Evolutionary conservation across 2,329 filamentous ascomycete species (phyloP), one percentile per base, ranked within the genome.

Genomic region (Lecanicillium sp.): DNA sequence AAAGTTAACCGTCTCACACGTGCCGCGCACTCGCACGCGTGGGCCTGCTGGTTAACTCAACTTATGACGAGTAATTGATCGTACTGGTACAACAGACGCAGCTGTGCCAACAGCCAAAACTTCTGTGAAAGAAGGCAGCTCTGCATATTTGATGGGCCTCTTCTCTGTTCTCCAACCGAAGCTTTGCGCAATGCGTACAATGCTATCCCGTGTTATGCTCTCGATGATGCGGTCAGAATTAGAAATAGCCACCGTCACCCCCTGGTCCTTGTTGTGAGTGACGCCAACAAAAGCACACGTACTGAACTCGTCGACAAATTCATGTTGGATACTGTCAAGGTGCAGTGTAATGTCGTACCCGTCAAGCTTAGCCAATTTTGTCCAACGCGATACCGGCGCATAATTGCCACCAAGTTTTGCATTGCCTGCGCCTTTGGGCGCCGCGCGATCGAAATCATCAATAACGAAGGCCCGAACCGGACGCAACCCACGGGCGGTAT

Each of bases 371-470:
- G 89, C 89, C 58, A 77, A 82, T 55, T 90, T 87, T 58, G 85
- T 90, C 72, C 86, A 86, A 50, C 84, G 73, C 56, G 94, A 66
- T 4, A 94, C 88, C 2, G 89, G 89, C 9, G 88, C 89, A 62
- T 95, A 95, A 67, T 95, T 95, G 10, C 89, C 89, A 19, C 89
- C 89, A 4, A 94, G 76, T 68, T 95, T 95, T 9, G 87, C 89
- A 49, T 78, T 81, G 0, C 89, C 89, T 0, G 86, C 90, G 2
- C 89, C 89, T 57, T 87, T 79, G 0, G 89, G 89, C 14, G 89
- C 89, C 0, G 87, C 80, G 19, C 89, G 84, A 64, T 95, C 89
- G 62, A 94, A 95, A 40, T 89, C 83, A 61, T 94, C 88, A 3
- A 95, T 72, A 50, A 95, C 84, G 42, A 94, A 68, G 3, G 84